phyloP scores from a whole-genome alignment of 257 asterid species.

The Petunia secreta region DNA sequence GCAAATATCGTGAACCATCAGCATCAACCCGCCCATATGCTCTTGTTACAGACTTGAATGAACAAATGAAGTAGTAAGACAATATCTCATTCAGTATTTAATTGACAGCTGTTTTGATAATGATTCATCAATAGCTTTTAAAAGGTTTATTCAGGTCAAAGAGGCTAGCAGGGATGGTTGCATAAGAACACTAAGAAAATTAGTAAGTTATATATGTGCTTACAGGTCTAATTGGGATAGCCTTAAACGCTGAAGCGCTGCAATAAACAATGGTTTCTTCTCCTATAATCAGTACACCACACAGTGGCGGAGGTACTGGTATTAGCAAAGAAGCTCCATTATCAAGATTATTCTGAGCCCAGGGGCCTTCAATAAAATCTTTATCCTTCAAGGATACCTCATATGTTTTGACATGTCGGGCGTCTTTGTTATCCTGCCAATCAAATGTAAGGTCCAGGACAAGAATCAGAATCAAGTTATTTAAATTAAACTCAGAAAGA shows the following conservation, averaged over 20 bases:
- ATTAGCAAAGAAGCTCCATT: constrained; percentile 89
- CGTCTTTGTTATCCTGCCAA: constrained; percentile 85
- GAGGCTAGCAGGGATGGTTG: constrained; percentile 28
- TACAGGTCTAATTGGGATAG: constrained; percentile 88
- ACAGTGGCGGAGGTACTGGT: constrained; percentile 93
- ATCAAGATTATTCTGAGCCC: constrained; percentile 95
- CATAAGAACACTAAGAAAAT: constrained; percentile 18
- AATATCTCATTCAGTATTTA: not conserved
- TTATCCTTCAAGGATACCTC: constrained; percentile 88
- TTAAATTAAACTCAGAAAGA: constrained; percentile 15
- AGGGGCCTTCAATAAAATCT: constrained; percentile 93
- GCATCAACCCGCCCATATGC: constrained; percentile 95
- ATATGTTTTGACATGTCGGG: constrained; percentile 89
- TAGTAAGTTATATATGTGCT: constrained; percentile 35
- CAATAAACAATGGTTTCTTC: constrained; percentile 93
- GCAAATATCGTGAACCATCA: constrained; percentile 87
- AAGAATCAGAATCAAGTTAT: constrained; percentile 14
- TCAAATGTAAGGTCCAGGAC: constrained; percentile 20
- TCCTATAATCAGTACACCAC: constrained; percentile 91
- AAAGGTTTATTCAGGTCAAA: constrained; percentile 10
- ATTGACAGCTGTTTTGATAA: not conserved
- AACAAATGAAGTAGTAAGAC: constrained; percentile 33
- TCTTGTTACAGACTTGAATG: constrained; percentile 67
- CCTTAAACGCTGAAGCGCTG: constrained; percentile 84
- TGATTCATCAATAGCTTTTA: not conserved